Evolutionary conservation across 2,329 filamentous ascomycete genomes (phyloP).

Genomic region (Chaetomiaceae sp.): DNA sequence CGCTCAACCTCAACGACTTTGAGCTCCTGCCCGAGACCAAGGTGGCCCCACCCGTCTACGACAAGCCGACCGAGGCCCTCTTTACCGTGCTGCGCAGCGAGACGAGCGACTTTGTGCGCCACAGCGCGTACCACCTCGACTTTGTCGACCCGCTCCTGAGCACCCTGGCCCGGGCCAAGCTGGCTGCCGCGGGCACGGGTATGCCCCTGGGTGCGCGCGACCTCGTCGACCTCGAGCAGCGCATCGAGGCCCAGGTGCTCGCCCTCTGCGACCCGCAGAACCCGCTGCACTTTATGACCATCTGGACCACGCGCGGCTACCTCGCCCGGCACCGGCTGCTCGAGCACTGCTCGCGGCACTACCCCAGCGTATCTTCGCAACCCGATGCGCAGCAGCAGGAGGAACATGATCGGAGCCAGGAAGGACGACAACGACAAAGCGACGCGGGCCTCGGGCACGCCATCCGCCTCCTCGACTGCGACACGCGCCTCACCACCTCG

Average conservation of each 20-base stretch:
- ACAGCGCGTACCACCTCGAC: conserved; percentile 32
- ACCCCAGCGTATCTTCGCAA: too few species aligned
- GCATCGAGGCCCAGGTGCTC: conserved; percentile 45
- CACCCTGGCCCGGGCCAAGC: conserved; percentile 26
- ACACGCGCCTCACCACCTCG: conserved; percentile 31
- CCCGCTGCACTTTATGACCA: conserved; percentile 38
- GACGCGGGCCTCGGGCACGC: conserved; percentile 29
- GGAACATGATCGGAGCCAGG: conserved; percentile 20
- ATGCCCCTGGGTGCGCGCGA: conserved; percentile 13
- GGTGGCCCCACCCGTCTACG: conserved; percentile 25
- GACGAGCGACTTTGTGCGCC: conserved; percentile 36
- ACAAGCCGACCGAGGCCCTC: conserved; percentile 38
- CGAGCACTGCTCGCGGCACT: conserved; percentile 39
- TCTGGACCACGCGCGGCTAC: conserved; percentile 35
- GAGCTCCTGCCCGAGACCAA: conserved; percentile 41
- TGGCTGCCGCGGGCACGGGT: not conserved
- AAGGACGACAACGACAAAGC: conserved; percentile 17
- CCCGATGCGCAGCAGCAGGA: conserved; percentile 21
- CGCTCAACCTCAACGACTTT: conserved; percentile 42
- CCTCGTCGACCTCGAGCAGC: conserved; percentile 35
- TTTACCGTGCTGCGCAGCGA: conserved; percentile 39
- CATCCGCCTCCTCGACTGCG: conserved; percentile 34
- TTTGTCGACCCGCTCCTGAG: conserved; percentile 33
- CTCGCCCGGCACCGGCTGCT: conserved; percentile 48
- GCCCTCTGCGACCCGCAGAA: conserved; percentile 35